Evolutionary conservation across 2,329 filamentous ascomycete genomes (phyloP), one percentile per base, ranked within the genome.

Genomic region (Elsinoe batatas): DNA sequence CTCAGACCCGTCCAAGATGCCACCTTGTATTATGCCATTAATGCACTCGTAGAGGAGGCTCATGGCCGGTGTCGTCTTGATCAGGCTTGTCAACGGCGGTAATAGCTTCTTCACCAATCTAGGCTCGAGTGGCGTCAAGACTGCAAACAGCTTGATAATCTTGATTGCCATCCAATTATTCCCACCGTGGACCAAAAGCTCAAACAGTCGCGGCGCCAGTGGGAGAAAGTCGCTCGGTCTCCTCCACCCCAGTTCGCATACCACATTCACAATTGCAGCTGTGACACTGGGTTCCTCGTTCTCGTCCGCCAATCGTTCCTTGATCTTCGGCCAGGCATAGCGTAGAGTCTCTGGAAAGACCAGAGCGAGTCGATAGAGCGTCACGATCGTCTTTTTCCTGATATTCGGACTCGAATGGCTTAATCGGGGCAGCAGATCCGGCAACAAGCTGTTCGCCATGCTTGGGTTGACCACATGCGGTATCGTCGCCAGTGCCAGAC

Each of bases 111-210:
- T 88, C 51, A 95, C 87, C 7, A 98, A 76, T 56, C 93, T 83
- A 12, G 93, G 91, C 67, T 98, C 93, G 32, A 97, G 73, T 0
- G 93, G 93, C 2, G 91, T 97, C 59, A 98, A 74, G 1, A 89
- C 94, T 42, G 93, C 91, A 77, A 98, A 98, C 60, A 98, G 79
- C 72, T 98, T 98, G 69, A 98, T 97, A 60, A 98, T 82, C 69
- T 98, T 98, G 68, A 98, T 98, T 58, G 91, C 91, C 91, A 98
- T 97, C 93, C 93, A 98, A 71, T 98, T 98, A 71, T 98, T 97
- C 36, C 87, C 87, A 56, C 90, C 85, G 58, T 94, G 87, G 11
- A 96, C 91, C 22, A 98, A 75, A 15, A 98, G 78, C 67, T 96
- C 91, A 64, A 97, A 98, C 22, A 98, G 72, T 57, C 93, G 80